Percentiles rank a stretch among this genome's conserved stretches.
Conservation (phyloP, 805 yeast genomes). For the Candida sonorensis region DNA sequence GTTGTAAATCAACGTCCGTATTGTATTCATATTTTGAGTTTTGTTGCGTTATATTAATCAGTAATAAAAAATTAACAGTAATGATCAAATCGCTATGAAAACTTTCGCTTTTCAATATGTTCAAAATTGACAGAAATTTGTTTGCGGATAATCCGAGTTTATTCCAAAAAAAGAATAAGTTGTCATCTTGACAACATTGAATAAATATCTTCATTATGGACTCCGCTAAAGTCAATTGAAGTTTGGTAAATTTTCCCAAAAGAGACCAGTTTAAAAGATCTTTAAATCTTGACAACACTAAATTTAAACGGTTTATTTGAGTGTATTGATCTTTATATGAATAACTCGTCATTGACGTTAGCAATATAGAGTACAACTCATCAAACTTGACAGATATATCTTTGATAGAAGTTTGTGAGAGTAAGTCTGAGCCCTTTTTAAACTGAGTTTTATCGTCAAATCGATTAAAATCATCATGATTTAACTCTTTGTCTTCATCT, state of each 20-base stretch:
- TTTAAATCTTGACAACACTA: slow-evolving; percentile 15
- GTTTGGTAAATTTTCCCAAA: slow-evolving; percentile 15
- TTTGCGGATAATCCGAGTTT: slow-evolving; percentile 13
- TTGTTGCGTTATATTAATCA: slow-evolving; percentile 7
- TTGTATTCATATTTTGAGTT: too few relatives aligned
- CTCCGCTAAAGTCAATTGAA: slow-evolving; percentile 23
- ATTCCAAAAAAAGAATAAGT: slow-evolving; percentile 15
- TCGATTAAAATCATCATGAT: too few relatives aligned
- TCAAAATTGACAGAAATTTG: slow-evolving; percentile 5
- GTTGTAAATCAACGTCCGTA: too few relatives aligned
- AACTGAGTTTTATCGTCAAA: slow-evolving; percentile 2
- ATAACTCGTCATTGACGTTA: slow-evolving; percentile 15
- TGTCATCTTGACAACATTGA: slow-evolving; percentile 10
- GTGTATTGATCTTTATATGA: slow-evolving; percentile 12
- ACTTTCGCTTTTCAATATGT: slow-evolving; percentile 2
- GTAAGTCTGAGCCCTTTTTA: slow-evolving; percentile 3
- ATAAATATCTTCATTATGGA: slow-evolving; percentile 20
- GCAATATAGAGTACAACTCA: slow-evolving; percentile 20
- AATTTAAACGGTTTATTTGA: slow-evolving; percentile 13
- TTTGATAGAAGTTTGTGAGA: slow-evolving; percentile 14
- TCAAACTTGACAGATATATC: slow-evolving; percentile 18
- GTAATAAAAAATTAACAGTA: slow-evolving; percentile 14
- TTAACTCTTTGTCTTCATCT: slow-evolving; percentile 1
- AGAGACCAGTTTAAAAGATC: slow-evolving; percentile 25
- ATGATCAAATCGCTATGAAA: slow-evolving; percentile 15